Evolutionary conservation across 2,329 filamentous ascomycete species (phyloP), one percentile per base, ranked within the genome.

Genomic region (Microsporum audouinii): DNA sequence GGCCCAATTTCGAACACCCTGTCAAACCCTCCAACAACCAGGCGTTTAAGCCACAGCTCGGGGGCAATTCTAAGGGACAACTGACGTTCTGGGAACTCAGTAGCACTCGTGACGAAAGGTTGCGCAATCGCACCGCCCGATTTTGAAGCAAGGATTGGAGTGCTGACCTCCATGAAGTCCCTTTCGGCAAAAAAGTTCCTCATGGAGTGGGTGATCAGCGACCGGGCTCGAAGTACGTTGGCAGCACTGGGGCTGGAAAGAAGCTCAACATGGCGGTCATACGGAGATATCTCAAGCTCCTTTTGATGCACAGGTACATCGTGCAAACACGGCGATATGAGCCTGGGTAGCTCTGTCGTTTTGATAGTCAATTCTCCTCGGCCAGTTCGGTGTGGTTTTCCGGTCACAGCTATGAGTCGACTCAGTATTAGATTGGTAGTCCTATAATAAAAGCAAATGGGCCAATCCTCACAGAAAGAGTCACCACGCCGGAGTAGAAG

Each of bases 1-100:
- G 89, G 87, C 0, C 94, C 94, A 65, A 99, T 91, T 75, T 99
- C 94, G 70, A 95, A 99, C 31, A 99, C 85, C 64, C 81, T 85
- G 68, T 95, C 88, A 63, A 97, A 85, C 1, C 91, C 92, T 57
- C 91, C 92, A 17, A 97, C 82, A 0, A 97, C 84, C 53, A 99
- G 79, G 6, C 94, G 84, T 77, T 99, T 99, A 47, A 99, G 82
- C 87, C 91, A 97, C 39, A 99, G 78, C 75, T 99, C 94, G 0
- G 94, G 94, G 2, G 94, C 94, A 67, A 99, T 92, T 57, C 94
- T 83, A 38, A 99, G 79, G 27, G 88, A 84, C 39, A 99, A 77
- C 60, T 84, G 80, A 62, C 84, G 86, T 45, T 86, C 82, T 2
- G 84, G 79, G 63, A 95, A 86, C 69, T 91, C 89, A 0, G 87